Conservation (phyloP, 2,329 filamentous ascomycete genomes). For the Pyricularia sp. region DNA sequence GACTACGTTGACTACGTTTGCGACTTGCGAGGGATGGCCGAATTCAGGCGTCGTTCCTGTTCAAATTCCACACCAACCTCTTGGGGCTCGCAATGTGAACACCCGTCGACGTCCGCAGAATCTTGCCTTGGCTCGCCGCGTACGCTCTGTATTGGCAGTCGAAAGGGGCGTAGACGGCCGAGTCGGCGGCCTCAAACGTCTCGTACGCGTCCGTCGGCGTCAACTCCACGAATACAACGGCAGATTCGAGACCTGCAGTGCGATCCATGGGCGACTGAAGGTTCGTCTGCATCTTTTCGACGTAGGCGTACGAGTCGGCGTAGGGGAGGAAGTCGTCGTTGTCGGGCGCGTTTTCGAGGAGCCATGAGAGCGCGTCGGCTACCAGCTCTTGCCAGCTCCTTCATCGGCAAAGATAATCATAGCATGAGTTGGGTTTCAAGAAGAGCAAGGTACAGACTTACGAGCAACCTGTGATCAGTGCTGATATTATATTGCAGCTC, state of each 20-base stretch:
- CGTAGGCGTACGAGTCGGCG: background rate
- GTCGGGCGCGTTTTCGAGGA: background rate
- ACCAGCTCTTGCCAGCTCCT: background rate
- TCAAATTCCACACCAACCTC: background rate
- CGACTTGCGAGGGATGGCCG: background rate
- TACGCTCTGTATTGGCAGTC: background rate
- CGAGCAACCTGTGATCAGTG: background rate
- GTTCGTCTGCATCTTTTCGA: background rate
- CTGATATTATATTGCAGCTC: too few species aligned
- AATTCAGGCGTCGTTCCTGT: background rate
- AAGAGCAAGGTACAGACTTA: background rate
- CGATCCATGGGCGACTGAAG: background rate
- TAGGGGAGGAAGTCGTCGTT: background rate
- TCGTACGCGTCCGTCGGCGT: background rate
- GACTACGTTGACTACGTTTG: background rate
- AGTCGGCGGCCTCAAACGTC: background rate
- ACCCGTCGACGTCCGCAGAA: background rate
- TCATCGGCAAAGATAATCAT: background rate
- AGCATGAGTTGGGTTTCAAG: background rate
- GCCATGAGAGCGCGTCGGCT: background rate
- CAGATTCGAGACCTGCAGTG: too few species aligned
- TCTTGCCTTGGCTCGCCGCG: background rate
- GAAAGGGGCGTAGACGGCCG: too few species aligned
- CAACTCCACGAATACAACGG: too few species aligned
- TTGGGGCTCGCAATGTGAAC: background rate